These are phyloP conservation scores for Lithospermum erythrorhizon DNA, from an alignment of 257 asterid genomes.

Conservation along the genomic window DNA sequence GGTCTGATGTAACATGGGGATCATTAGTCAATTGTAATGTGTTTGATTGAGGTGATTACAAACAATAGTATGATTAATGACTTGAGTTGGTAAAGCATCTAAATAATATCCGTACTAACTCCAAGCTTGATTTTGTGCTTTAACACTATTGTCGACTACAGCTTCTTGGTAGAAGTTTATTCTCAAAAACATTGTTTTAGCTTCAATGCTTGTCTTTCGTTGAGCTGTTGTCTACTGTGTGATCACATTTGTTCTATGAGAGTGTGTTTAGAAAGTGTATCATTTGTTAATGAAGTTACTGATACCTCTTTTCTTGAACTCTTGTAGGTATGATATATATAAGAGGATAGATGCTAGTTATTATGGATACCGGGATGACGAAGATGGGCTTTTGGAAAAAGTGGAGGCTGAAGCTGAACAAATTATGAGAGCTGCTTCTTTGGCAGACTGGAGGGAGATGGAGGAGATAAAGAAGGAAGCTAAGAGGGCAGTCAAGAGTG, in stretches of 20 bases:
- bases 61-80: too few species aligned
- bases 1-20: too few species aligned
- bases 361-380: slow-evolving; percentile 92
- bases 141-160: too few species aligned
- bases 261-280: too few species aligned
- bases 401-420: slow-evolving; percentile 77
- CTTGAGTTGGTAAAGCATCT: too few species aligned
- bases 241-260: background rate
- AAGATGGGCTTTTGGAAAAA: slow-evolving; percentile 75
- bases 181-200: background rate
- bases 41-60: too few species aligned
- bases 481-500: slow-evolving; percentile 76
- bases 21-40: too few species aligned
- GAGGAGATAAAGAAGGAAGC: slow-evolving; percentile 86
- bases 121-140: too few species aligned
- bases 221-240: background rate
- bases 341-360: slow-evolving; percentile 91
- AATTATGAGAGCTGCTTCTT: slow-evolving; percentile 60
- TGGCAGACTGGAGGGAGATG: slow-evolving; percentile 68
- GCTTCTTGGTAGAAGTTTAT: too few species aligned
- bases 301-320: slow-evolving; percentile 2
- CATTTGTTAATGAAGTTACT: background rate
- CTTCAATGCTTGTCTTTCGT: background rate
- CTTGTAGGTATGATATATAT: slow-evolving; percentile 82
- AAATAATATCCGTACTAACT: too few species aligned